Evolutionary conservation across 192 early-diverging fungal species (phyloP).

Genomic region (Mortierella claussenii): DNA sequence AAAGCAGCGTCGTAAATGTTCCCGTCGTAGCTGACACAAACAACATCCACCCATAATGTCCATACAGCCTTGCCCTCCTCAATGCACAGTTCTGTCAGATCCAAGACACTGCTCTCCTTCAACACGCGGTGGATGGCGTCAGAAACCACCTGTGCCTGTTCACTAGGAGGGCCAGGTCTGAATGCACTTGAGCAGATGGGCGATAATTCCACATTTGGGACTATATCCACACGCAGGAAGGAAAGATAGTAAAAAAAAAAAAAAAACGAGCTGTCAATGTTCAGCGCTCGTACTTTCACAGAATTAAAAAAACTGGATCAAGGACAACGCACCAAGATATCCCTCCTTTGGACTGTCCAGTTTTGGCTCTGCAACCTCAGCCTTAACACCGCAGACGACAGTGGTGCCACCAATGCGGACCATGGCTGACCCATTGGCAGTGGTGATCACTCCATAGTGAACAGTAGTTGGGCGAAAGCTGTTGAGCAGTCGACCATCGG

Average conservation of each 20-base stretch:
- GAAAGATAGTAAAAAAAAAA: not conserved
- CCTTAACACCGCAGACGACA: conserved; percentile 94
- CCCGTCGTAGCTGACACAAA: conserved; percentile 92
- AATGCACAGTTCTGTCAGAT: conserved; percentile 81
- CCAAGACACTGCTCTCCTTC: conserved; percentile 65
- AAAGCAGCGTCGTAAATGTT: conserved; percentile 90
- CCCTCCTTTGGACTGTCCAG: conserved; percentile 75
- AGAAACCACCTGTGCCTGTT: conserved; percentile 84
- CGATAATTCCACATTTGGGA: conserved; percentile 92
- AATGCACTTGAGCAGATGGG: conserved; percentile 90
- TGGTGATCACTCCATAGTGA: conserved; percentile 74
- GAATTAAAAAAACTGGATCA: not conserved
- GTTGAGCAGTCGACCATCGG: conserved; percentile 81
- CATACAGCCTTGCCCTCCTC: conserved; percentile 83
- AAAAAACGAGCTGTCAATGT: not conserved
- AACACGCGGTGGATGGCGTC: conserved; percentile 80
- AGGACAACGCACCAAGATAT: conserved; percentile 70
- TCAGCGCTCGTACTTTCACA: not conserved
- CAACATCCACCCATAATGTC: conserved; percentile 89
- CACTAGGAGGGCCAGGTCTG: conserved; percentile 85
- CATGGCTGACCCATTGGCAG: conserved; percentile 87
- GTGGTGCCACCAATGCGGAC: conserved; percentile 90
- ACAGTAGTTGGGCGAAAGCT: conserved; percentile 76
- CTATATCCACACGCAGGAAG: conserved; percentile 36
- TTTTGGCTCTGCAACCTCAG: conserved; percentile 87